Base-by-base conservation (phyloP, 805 yeast species). In the Hanseniaspora meyeri region DNA sequence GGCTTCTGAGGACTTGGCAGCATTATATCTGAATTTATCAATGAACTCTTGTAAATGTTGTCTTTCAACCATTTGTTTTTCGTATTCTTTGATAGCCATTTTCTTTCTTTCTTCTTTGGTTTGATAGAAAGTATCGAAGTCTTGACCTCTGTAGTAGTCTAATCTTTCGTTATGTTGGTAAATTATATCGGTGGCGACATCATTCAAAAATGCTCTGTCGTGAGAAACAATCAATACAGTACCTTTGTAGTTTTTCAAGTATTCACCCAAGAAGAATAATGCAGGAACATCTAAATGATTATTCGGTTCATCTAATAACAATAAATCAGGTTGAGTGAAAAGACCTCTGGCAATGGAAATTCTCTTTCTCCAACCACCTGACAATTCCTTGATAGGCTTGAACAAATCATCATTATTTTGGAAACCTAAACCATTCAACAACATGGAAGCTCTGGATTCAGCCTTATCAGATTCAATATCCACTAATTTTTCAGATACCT, bases 321-420 rank as follows among this genome's bases (percentile, higher is more conserved):
- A 75, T 61, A 93, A 75, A 70, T 93, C 98, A 0, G 98, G 98
- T 68, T 88, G 84, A 78, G 97, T 91, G 77, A 93, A 93, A 68
- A 93, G 77, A 0, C 98, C 98, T 72, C 98, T 82, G 3, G 98
- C 98, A 59, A 93, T 77, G n/a, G 97, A 87, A 61, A 93, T 78
- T 76, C 98, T 86, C 98, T 93, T 93, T 79, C 98, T 85, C 98
- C 98, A 93, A 82, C 99, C 99, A 80, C 99, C 99, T 54, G 97
- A 89, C 69, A 93, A 93, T 31, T 89, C 78, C 62, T 88, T 91
- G 6, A 97, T 89, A 36, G 96, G 83, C 60, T 76, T 76, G 49
- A 75, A 72, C 69, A 93, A 98, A 6, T 96, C 79, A 64, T 85
- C 95, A 60, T 80, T 79, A 49, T 95, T 82, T 46, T 53, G 57